A percentile compares a stretch with the other conserved stretches of the same genome.
These are phyloP conservation scores for Orobanche coerulescens DNA, from an alignment of 257 asterid genomes.

Conservation along the genomic window DNA sequence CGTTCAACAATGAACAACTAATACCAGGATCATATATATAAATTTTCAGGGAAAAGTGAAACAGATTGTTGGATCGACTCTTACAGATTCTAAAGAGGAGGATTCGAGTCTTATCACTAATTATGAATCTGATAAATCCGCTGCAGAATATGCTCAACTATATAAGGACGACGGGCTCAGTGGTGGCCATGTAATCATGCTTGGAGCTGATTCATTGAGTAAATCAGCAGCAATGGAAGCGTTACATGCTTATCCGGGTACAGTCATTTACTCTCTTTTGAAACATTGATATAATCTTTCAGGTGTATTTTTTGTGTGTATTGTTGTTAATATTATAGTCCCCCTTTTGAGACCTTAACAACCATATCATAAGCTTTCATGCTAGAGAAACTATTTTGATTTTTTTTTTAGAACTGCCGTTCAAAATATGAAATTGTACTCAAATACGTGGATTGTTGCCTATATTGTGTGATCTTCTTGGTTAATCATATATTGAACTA, in stretches of 20 bases:
- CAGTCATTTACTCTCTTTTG: not conserved
- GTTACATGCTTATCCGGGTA: conserved; percentile 88
- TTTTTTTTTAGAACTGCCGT: not conserved
- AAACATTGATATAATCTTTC: not conserved
- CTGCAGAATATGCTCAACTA: conserved; percentile 82
- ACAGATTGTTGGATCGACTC: conserved; percentile 98
- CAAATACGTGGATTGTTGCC: not conserved
- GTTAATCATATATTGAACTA: conserved; percentile 32
- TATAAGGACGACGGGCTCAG: conserved; percentile 68
- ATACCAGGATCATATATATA: not conserved
- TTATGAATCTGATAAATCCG: conserved; percentile 83
- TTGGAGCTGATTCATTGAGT: conserved; percentile 91
- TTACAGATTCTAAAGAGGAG: conserved; percentile 61
- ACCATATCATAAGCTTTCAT: too few relatives aligned
- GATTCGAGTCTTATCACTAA: conserved; percentile 72
- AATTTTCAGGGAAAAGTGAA: conserved; percentile 86
- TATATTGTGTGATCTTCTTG: not conserved
- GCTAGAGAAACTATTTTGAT: not conserved
- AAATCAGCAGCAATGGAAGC: conserved; percentile 79
- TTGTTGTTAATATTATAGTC: not conserved
- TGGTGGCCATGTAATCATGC: conserved; percentile 97
- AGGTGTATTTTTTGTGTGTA: not conserved
- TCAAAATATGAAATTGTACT: not conserved
- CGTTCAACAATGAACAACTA: conserved; percentile 8
- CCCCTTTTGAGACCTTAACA: too few relatives aligned